These are phyloP conservation scores for Stagonosporopsis cucurbitacearum DNA, from an alignment of 2,329 filamentous ascomycete genomes.

Conservation along the genomic window DNA sequence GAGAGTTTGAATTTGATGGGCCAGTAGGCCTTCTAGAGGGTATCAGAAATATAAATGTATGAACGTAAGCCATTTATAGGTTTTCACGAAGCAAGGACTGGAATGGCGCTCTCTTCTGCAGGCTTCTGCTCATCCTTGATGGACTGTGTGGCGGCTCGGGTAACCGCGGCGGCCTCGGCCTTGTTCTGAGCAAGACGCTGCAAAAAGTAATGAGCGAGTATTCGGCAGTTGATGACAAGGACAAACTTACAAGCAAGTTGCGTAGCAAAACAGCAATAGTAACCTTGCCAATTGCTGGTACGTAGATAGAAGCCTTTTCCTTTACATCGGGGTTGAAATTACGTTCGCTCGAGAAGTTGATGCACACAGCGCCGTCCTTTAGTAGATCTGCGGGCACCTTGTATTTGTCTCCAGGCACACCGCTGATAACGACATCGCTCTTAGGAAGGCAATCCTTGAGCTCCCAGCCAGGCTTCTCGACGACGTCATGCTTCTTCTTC, in stretches of 20 bases:
- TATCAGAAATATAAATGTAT: constrained; percentile 26
- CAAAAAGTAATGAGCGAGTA: not conserved
- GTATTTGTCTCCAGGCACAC: constrained; percentile 85
- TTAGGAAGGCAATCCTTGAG: constrained; percentile 82
- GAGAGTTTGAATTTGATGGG: constrained; percentile 18
- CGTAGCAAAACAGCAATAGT: constrained; percentile 90
- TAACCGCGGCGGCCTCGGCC: constrained; percentile 39
- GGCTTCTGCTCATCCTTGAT: constrained; percentile 21
- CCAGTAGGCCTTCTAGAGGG: constrained; percentile 34
- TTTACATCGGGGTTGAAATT: constrained; percentile 93
- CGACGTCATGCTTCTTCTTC: constrained; percentile 83
- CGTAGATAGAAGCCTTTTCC: constrained; percentile 95
- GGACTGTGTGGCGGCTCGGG: constrained; percentile 5
- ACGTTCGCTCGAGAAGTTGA: constrained; percentile 96
- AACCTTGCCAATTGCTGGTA: constrained; percentile 96
- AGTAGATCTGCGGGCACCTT: constrained; percentile 87
- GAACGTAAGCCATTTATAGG: not conserved
- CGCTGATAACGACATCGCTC: constrained; percentile 93
- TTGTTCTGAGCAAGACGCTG: constrained; percentile 55
- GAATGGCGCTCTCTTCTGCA: constrained; percentile 25
- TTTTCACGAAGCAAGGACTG: constrained; percentile 6
- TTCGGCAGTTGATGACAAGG: not conserved
- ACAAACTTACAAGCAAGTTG: constrained; percentile 77
- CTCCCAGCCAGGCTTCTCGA: constrained; percentile 79
- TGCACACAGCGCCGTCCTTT: constrained; percentile 92